Conservation (phyloP, 2,329 filamentous ascomycete species). For the Fusarium luffae region DNA sequence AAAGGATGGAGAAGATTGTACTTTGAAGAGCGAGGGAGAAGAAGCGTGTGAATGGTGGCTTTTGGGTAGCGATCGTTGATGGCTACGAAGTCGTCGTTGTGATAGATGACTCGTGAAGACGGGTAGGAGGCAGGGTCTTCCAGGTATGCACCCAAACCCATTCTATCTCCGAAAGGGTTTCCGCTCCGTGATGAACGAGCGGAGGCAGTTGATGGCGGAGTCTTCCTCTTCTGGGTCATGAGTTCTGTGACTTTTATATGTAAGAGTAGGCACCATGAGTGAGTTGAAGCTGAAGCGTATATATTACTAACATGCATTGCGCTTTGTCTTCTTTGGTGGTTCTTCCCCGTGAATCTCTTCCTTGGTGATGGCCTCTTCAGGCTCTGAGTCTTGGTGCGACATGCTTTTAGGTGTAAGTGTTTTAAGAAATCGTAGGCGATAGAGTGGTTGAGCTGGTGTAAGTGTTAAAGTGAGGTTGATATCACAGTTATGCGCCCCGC, state of each 20-base stretch:
- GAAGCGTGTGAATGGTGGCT: slow-evolving; percentile 82
- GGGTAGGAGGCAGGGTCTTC: slow-evolving; percentile 70
- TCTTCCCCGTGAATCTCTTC: slow-evolving; percentile 55
- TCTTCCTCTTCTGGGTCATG: slow-evolving; percentile 54
- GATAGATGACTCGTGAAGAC: slow-evolving; percentile 70
- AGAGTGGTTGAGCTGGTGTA: background rate
- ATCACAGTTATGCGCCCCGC: slow-evolving; percentile 25
- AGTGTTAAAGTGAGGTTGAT: slow-evolving; percentile 4
- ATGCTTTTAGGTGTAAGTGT: slow-evolving; percentile 28
- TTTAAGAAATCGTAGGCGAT: background rate
- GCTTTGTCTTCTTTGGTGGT: slow-evolving; percentile 36
- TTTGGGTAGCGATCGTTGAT: slow-evolving; percentile 91
- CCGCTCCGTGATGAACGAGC: slow-evolving; percentile 33
- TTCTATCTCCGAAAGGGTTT: slow-evolving; percentile 60
- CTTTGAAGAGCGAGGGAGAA: slow-evolving; percentile 78
- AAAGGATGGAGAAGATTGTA: slow-evolving; percentile 78
- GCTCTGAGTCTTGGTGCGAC: slow-evolving; percentile 42
- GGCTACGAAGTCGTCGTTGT: slow-evolving; percentile 75
- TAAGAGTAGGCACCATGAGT: slow-evolving; percentile 13
- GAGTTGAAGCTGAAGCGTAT: background rate
- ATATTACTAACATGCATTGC: slow-evolving; percentile 58
- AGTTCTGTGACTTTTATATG: slow-evolving; percentile 44
- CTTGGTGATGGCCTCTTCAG: slow-evolving; percentile 56
- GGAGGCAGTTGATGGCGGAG: slow-evolving; percentile 26
- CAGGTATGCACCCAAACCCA: slow-evolving; percentile 76